Percentiles rank a stretch among this genome's conserved stretches.
These are phyloP conservation scores for Rostrohypoxylon terebratum DNA, from an alignment of 495 filamentous ascomycete genomes.

Conservation along the genomic window DNA sequence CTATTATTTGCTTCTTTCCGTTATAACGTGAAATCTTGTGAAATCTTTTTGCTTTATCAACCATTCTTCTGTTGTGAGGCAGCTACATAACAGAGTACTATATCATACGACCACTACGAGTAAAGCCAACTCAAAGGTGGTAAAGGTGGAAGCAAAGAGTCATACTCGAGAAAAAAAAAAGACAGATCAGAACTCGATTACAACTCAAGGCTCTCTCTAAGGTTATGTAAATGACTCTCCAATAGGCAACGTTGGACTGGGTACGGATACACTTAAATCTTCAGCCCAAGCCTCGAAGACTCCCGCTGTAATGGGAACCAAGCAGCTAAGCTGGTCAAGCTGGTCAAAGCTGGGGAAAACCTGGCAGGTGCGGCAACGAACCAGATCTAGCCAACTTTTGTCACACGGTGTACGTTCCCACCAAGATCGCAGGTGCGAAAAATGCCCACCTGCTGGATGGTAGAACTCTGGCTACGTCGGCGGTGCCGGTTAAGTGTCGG, in stretches of 20 bases:
- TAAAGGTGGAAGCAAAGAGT: neutral
- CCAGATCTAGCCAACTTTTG: slow-evolving; percentile 24
- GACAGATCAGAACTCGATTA: slow-evolving; percentile 33
- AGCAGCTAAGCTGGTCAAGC: neutral
- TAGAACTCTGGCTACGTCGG: neutral
- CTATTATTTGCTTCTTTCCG: slow-evolving; percentile 5
- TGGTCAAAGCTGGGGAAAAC: slow-evolving; percentile 10
- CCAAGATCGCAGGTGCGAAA: slow-evolving; percentile 22
- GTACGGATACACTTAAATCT: neutral
- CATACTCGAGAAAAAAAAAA: slow-evolving; percentile 31
- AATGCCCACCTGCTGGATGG: neutral
- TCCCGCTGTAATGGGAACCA: neutral
- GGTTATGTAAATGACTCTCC: slow-evolving; percentile 17
- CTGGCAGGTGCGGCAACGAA: neutral
- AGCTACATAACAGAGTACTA: neutral
- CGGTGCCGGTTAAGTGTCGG: neutral
- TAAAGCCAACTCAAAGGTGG: slow-evolving; percentile 1
- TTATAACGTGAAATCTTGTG: neutral
- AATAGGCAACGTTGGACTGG: slow-evolving; percentile 13
- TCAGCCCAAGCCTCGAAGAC: slow-evolving; percentile 5
- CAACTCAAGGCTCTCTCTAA: slow-evolving; percentile 3
- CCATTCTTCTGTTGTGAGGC: slow-evolving; percentile 11
- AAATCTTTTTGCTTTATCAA: slow-evolving; percentile 17
- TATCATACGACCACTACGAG: slow-evolving; percentile 11
- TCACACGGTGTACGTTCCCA: slow-evolving; percentile 12